These are phyloP conservation scores for Fusarium lateritium DNA, from an alignment of 2,329 filamentous ascomycete genomes.

Conservation along the genomic window DNA sequence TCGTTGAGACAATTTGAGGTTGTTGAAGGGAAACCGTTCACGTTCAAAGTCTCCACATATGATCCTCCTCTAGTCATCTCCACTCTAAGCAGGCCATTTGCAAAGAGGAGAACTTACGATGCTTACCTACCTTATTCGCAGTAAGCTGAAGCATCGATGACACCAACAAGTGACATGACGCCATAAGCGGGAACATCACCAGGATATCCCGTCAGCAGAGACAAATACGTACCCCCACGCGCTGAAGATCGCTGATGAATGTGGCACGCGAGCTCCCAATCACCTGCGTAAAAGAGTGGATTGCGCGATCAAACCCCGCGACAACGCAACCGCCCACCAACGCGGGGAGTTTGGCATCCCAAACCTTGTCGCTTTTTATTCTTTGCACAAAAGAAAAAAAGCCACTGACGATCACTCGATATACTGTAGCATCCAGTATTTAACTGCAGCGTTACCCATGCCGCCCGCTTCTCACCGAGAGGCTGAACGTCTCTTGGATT, in stretches of 20 bases:
- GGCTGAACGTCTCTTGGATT: constrained; percentile 20
- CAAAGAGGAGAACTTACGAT: constrained; percentile 10
- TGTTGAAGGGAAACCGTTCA: background rate
- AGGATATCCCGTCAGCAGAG: constrained; percentile 25
- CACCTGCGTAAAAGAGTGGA: constrained; percentile 29
- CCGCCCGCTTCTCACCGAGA: constrained; percentile 10
- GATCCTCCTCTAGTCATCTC: background rate
- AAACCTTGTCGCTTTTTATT: background rate
- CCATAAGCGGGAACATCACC: constrained; percentile 23
- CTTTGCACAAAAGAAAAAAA: constrained; percentile 12
- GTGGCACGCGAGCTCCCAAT: constrained; percentile 35
- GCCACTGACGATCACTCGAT: constrained; percentile 19
- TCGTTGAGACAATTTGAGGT: background rate
- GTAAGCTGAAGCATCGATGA: constrained; percentile 15
- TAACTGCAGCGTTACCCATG: constrained; percentile 8
- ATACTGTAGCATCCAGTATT: background rate
- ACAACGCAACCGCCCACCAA: constrained; percentile 28
- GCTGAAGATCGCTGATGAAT: constrained; percentile 25
- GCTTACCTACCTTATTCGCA: background rate
- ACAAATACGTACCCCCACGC: background rate
- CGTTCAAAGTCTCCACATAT: background rate
- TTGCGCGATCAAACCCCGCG: constrained; percentile 47
- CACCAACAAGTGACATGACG: constrained; percentile 37
- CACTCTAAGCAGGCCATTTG: background rate
- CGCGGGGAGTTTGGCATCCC: constrained; percentile 13